Conservation (phyloP, 2,329 filamentous ascomycete genomes). For the Colletotrichum salicis region DNA sequence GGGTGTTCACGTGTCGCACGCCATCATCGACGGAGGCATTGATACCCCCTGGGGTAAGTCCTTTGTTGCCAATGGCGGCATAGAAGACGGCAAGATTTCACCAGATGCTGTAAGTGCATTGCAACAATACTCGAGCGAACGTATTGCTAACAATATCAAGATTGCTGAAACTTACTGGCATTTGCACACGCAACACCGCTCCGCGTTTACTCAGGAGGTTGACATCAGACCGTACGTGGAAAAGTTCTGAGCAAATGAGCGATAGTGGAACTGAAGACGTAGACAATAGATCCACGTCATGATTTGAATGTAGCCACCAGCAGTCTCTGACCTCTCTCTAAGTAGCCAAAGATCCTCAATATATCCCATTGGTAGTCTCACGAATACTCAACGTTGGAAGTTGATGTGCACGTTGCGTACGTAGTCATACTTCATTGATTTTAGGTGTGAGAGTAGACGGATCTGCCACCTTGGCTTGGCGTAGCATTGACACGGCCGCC, state of each 20-base stretch:
- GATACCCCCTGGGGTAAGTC: constrained; percentile 79
- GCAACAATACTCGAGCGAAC: constrained; percentile 5
- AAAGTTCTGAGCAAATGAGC: constrained; percentile 65
- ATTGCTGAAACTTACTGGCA: constrained; percentile 91
- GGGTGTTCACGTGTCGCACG: constrained; percentile 85
- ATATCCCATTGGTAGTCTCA: constrained; percentile 23
- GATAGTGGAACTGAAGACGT: not conserved
- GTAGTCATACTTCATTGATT: constrained; percentile 39
- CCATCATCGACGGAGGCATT: constrained; percentile 86
- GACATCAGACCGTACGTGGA: constrained; percentile 84
- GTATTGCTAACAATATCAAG: constrained; percentile 51
- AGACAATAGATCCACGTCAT: not conserved
- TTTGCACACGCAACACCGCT: constrained; percentile 82
- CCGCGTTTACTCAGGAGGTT: constrained; percentile 83
- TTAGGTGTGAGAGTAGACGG: constrained; percentile 34
- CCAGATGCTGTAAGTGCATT: constrained; percentile 76
- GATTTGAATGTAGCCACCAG: constrained; percentile 1
- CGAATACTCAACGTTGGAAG: constrained; percentile 13
- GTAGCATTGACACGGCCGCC: constrained; percentile 31
- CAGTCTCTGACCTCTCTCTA: constrained; percentile 7
- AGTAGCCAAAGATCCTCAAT: constrained; percentile 11
- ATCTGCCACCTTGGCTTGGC: constrained; percentile 30
- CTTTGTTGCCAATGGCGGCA: constrained; percentile 54
- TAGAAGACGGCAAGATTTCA: constrained; percentile 72
- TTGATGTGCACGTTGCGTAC: constrained; percentile 29